Base-by-base conservation (phyloP, 176 grass and related monocot species). In the Lolium multiflorum region DNA sequence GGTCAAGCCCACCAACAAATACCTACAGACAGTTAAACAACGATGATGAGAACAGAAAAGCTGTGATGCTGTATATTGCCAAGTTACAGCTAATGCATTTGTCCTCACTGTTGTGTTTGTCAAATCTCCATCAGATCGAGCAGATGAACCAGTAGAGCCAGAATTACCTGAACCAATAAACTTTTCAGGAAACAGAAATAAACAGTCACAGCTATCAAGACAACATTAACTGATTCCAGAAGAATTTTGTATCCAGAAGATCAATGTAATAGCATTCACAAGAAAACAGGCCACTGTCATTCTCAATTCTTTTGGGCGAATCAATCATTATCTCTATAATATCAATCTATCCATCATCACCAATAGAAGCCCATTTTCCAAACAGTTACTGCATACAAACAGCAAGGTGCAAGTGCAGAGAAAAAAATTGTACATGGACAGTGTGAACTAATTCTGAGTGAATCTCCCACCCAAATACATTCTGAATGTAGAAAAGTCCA, bases 1-100 rank as follows among this genome's bases (percentile, higher is more conserved):
- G 86, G 67, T 98, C 93, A 54, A 98, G 93, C 71, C 96, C 96
- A 22, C 96, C 96, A 6, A 98, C 96, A 98, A 98, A 98, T 87
- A 98, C 90, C 96, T 98, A 80, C 12, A 72, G 2, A 72, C 54
- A 88, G 28, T 81, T 41, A 71, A 80, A 79, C 6, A 50, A 87
- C 9, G 16, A 71, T 37, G 25, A 85, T 56, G 49, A 88, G 70
- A 65, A 69, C 8, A 21, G 56, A 75, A 66, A 88, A 25, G 10
- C 24, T 35, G 4, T 55, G 38, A 73, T 18, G 4, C 72, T 66
- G 69, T 58, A 64, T 20, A 74, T 8, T 28, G 49, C 62, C 18
- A 87, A 80, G 26, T 76, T 78, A 61, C 35, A 67, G 61, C 41
- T 0, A 71, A 82, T 83, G 13, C 22, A 88, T 78, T 3, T 82